phyloP scores from a whole-genome alignment of 306 rosid genomes.

The Ammopiptanthus mongolicus region DNA sequence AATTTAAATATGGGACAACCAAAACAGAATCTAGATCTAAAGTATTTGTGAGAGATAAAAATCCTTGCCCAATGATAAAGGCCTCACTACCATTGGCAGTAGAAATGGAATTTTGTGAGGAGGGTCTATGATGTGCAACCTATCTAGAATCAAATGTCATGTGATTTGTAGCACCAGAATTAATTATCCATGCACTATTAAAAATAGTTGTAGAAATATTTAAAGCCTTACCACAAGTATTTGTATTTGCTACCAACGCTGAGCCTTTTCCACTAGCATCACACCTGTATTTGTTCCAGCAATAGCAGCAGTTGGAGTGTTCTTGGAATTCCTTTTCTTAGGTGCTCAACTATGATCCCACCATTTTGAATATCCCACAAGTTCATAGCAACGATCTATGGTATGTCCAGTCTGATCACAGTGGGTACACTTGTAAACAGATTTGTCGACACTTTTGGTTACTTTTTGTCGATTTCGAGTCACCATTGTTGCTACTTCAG shows the following conservation, averaged over 20 bases:
- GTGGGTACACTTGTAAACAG: no score
- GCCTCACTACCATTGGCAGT: neutral
- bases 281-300: no score
- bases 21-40: slow-evolving; percentile 6
- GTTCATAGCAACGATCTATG: no score
- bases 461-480: no score
- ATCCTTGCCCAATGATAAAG: neutral
- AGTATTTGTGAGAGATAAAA: neutral
- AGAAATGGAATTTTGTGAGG: neutral
- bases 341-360: no score
- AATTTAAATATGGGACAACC: neutral
- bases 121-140: neutral
- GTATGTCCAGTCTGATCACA: no score
- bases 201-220: neutral
- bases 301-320: no score
- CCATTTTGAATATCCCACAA: no score
- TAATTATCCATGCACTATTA: no score
- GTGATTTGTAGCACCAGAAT: slow-evolving; percentile 4
- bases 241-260: neutral
- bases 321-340: no score
- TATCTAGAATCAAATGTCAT: slow-evolving; percentile 22
- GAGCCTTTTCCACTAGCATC: neutral
- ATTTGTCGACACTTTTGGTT: no score
- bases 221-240: neutral
- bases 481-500: neutral